Evolutionary conservation across 768 basidiomycete species (phyloP), one percentile per base, ranked within the genome.

Genomic region (Boletus rufocinnamomeus): DNA sequence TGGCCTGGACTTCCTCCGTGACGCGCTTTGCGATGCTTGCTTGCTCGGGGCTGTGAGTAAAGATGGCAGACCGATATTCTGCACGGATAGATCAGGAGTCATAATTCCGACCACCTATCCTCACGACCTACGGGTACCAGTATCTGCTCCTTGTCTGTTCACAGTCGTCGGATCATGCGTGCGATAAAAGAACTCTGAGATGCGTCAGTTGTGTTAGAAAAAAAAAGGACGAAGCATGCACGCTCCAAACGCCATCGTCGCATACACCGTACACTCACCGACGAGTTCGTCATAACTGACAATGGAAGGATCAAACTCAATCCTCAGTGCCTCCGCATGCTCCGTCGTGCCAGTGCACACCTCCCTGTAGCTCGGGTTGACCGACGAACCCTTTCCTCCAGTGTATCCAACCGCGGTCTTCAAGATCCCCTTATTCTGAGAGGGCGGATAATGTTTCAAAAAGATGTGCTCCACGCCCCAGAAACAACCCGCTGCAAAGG

Each of bases 31-130:
- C 96, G 57, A 85, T 83, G 35, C 78, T 69, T 40, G 77, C 76
- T 70, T 98, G 96, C 63, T 90, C 91, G 1, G 82, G 79, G 0
- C 84, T 82, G 65, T 89, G 77, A 16, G 84, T 88, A 74, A 95
- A 98, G 69, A 98, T 96, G 14, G 85, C 92, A 2, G 94, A 95
- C 50, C 96, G 92, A 71, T 98, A 98, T 74, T 98, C 93, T 91
- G 70, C 19, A 27, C 19, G 40, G 6, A 52, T 6, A 14, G 27
- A 38, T 55, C 37, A 64, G 53, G 17, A 30, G 37, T 38, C n/a
- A 13, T 41, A 17, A n/a, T n/a, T n/a, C n/a, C 10, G 4, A 50
- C 7, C 45, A n/a, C 27, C 3, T 11, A 10, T 8, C 17, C 16
- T 34, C 16, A 21, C 10, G 6, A 82, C 87, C 62, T 67, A 94